A percentile compares a stretch with the other conserved stretches of the same genome.
Evolutionary conservation across 306 rosid species (phyloP).

Genomic region (Acacia acuminata): DNA sequence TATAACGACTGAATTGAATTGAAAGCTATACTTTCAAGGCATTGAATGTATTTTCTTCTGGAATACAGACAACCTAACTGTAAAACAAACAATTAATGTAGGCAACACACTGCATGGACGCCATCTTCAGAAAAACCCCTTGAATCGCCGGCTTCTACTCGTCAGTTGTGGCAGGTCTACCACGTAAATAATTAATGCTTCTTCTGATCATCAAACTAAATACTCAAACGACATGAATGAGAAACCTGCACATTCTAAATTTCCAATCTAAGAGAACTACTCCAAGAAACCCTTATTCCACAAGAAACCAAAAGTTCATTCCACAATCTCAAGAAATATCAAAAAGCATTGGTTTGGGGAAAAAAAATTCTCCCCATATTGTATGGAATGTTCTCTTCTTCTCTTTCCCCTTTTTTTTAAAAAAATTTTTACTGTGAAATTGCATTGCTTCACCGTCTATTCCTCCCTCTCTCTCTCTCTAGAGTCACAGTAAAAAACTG

Average conservation of each 20-base stretch:
- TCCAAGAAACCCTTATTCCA: constrained; percentile 17
- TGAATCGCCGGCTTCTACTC: constrained; percentile 12
- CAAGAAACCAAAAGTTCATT: not conserved
- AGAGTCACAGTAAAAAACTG: not conserved
- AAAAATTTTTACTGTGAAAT: not conserved
- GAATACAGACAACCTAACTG: not conserved
- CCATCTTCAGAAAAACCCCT: not conserved
- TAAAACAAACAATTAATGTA: not conserved
- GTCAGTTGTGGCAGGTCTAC: constrained; percentile 22
- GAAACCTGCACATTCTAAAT: constrained; percentile 32
- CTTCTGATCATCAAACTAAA: constrained; percentile 26
- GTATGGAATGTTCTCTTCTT: constrained; percentile 10
- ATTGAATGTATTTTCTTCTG: not conserved
- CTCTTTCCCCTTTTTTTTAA: not conserved
- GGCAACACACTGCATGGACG: not conserved
- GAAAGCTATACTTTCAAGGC: not conserved
- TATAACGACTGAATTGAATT: not conserved
- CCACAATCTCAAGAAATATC: not conserved
- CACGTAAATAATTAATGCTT: constrained; percentile 25
- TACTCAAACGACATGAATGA: constrained; percentile 17
- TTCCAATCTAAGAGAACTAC: constrained; percentile 14
- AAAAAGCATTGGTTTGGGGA: not conserved
- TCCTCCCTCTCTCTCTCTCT: not conserved
- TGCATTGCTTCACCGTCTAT: not conserved
- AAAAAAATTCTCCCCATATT: not conserved